Percentiles rank a stretch among this genome's conserved stretches.
Evolutionary conservation across 2,329 filamentous ascomycete species (phyloP).

Genomic region (Rutstroemia sp.): DNA sequence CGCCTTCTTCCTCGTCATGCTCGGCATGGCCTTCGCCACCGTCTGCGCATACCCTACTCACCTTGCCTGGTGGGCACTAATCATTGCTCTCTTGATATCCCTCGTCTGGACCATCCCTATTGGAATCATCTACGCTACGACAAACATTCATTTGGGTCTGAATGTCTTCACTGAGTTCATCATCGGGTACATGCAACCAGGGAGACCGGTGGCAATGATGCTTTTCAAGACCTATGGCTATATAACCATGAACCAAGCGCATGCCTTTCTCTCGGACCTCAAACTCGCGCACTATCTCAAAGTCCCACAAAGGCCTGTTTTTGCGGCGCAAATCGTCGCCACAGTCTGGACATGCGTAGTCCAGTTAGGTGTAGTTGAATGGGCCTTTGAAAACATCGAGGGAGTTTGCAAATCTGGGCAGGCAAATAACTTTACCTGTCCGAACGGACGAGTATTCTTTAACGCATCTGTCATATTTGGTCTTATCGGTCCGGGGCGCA

Average conservation of each 20-base stretch:
- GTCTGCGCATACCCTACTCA: constrained; percentile 12
- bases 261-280: constrained; percentile 28
- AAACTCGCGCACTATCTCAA: constrained; percentile 49
- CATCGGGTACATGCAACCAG: constrained; percentile 66
- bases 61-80: constrained; percentile 21
- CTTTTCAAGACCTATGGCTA: constrained; percentile 47
- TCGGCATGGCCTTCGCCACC: constrained; percentile 32
- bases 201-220: constrained; percentile 66
- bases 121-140: constrained; percentile 62
- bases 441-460: constrained; percentile 38
- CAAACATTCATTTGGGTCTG: constrained; percentile 62
- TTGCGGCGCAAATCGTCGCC: constrained; percentile 57
- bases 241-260: constrained; percentile 11
- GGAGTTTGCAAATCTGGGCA: constrained; percentile 50
- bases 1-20: constrained; percentile 37
- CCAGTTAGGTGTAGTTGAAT: constrained; percentile 57
- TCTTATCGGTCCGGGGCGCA: constrained; percentile 58
- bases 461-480: constrained; percentile 71
- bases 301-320: constrained; percentile 57
- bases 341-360: constrained; percentile 60
- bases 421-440: constrained; percentile 40
- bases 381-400: constrained; percentile 52
- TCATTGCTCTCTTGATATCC: constrained; percentile 25
- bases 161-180: constrained; percentile 71
- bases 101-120: constrained; percentile 45